Conservation (phyloP, 2,329 filamentous ascomycete species). For the Colletotrichum sp. region DNA sequence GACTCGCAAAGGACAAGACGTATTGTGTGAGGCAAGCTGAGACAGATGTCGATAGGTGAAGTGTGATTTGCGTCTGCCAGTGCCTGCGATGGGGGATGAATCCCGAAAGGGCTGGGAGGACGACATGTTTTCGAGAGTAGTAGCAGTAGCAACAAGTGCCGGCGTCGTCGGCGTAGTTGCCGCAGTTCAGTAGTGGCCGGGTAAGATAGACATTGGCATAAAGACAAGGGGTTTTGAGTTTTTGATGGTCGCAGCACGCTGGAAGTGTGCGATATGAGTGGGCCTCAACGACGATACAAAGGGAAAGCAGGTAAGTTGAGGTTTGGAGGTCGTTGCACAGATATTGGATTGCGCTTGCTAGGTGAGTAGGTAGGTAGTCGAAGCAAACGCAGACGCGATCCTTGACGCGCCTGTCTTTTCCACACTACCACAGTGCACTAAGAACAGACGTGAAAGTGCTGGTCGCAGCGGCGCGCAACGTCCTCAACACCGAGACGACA, state of each 20-base stretch:
- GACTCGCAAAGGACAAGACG: slow-evolving; percentile 80
- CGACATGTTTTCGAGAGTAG: slow-evolving; percentile 12
- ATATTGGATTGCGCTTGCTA: background rate
- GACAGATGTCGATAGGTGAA: slow-evolving; percentile 87
- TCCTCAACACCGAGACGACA: background rate
- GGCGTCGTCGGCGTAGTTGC: background rate
- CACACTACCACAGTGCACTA: background rate
- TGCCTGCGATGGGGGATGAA: slow-evolving; percentile 14
- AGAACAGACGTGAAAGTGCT: background rate
- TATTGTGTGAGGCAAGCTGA: slow-evolving; percentile 73
- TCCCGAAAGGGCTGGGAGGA: slow-evolving; percentile 19
- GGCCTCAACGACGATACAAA: background rate
- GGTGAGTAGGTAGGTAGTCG: background rate
- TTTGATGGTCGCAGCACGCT: background rate
- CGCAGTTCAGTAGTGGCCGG: background rate
- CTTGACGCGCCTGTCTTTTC: slow-evolving; percentile 3
- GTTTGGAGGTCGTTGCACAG: background rate
- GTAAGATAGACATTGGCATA: background rate
- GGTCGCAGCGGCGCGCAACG: background rate
- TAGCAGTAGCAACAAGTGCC: background rate
- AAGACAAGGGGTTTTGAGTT: background rate
- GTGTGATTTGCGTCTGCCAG: slow-evolving; percentile 53
- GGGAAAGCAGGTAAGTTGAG: background rate
- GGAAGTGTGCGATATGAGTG: background rate
- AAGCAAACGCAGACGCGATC: background rate